phyloP scores from a whole-genome alignment of 345 rosid species.

The Xanthoceras sorbifolium region DNA sequence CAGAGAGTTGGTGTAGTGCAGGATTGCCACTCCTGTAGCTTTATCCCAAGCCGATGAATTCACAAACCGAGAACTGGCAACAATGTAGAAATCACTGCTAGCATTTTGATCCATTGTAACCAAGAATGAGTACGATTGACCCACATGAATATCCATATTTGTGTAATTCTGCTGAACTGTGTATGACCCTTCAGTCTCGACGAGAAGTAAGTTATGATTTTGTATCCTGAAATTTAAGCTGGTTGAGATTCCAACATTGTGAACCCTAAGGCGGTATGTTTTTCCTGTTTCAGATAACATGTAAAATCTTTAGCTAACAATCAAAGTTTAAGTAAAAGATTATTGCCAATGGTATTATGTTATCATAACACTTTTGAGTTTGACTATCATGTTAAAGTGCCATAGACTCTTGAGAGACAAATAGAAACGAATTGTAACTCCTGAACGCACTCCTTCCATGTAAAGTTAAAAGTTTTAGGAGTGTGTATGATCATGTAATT shows the following conservation, averaged over 20 bases:
- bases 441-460: too few relatives aligned
- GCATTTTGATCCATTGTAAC: slow-evolving; percentile 91
- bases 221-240: slow-evolving; percentile 91
- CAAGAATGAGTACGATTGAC: slow-evolving; percentile 90
- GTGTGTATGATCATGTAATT: neutral
- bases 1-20: slow-evolving; percentile 82
- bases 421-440: too few relatives aligned
- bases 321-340: slow-evolving; percentile 1
- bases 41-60: slow-evolving; percentile 52
- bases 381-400: neutral
- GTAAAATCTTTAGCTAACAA: slow-evolving; percentile 12
- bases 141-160: slow-evolving; percentile 91
- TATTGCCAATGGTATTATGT: neutral
- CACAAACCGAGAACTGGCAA: slow-evolving; percentile 75
- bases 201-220: slow-evolving; percentile 82
- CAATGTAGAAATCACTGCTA: slow-evolving; percentile 77
- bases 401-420: too few relatives aligned
- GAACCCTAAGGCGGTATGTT: slow-evolving; percentile 85
- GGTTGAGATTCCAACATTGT: slow-evolving; percentile 81
- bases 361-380: neutral
- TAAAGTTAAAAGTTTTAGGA: too few relatives aligned
- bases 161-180: slow-evolving; percentile 77
- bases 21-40: slow-evolving; percentile 68
- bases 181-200: slow-evolving; percentile 95
- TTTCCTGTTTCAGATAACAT: slow-evolving; percentile 51